Base-by-base conservation (phyloP, 1,139 yeast genomes). In the Nematodospora anomalae region DNA sequence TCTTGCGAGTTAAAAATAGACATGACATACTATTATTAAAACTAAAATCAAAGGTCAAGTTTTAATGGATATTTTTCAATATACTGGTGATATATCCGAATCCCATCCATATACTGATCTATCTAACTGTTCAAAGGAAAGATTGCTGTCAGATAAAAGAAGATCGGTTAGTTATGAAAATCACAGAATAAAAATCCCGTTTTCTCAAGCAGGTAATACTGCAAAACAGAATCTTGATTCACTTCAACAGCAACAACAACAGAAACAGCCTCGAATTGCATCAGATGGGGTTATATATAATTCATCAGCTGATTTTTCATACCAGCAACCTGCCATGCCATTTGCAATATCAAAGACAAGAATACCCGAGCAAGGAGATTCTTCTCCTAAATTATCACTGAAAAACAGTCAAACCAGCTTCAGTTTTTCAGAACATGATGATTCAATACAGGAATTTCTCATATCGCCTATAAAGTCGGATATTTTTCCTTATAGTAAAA, bases 121-220 rank as follows among this genome's bases (percentile, higher is more conserved):
- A 20, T 27, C 37, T 6, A 30, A 32, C 16, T 28, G 38, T 28
- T 30, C 41, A 12, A 29, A 26, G 14, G 36, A 27, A 27, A 33
- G 29, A 6, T 8, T 18, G 8, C 16, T 27, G 5, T 25, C 21
- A 11, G 35, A 35, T 26, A 50, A 57, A 21, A 50, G 65, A 21
- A 47, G 60, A 26, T 58, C 65, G 2, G 62, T 55, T 16, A 59
- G 62, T 42, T 62, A 62, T 44, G 67, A 62, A 27, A 51, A 51
- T 12, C 58, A 53, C 21, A 45, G 68, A 32, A 58, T 60, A 16
- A 50, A 57, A 37, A 28, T 38, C 16, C 51, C 51, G 1, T 38
- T 37, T 18, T 27, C 35, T n/a, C 38, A 24, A 23, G 16, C 16
- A 15, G 11, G 16, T 33, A 16, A 27, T 27, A 23, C 36, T 33